Evolutionary conservation across 2,329 filamentous ascomycete genomes (phyloP), one percentile per base, ranked within the genome.

Genomic region (Fonsecaea multimorphosa): DNA sequence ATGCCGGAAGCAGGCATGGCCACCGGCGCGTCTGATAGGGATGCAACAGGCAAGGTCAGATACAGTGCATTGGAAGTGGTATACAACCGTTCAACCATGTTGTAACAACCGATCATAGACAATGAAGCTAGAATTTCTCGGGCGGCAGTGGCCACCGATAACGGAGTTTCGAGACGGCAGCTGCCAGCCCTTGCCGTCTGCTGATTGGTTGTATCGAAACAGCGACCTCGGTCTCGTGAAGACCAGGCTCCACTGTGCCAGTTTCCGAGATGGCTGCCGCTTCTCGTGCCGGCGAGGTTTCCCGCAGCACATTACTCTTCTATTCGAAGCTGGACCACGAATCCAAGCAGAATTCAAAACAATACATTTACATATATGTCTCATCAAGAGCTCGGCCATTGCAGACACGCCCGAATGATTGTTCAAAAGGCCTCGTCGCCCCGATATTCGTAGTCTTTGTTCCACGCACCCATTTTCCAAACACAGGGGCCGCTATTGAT

Each of bases 221-320:
- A 3, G 44, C 19, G 19, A 24, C 44, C 19, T 49, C 44, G 44
- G 44, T 49, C 44, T 49, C 44, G 44, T 16, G 11, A 49, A 49
- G 19, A 19, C 5, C 19, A 8, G 24, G 44, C 44, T 49, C 44
- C 44, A 49, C 7, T 4, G 14, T 19, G n/a, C n/a, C 7, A 19
- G 38, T 49, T 49, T 49, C 44, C 44, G 44, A 49, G 44, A 49
- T 49, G 24, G 22, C 22, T 49, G 44, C 44, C 19, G 44, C 5
- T 24, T 5, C 9, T 12, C 9, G 19, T 24, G 38, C 38, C 38
- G 38, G 38, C 38, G 38, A 40, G 38, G 38, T 3, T 49, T 49
- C 14, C 38, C 38, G 38, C 5, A 44, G 22, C 38, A 44, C 5
- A 44, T 38, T 9, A 1, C n/a, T 44, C 38, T 19, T n/a, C 38